Evolutionary conservation across 371 early-diverging fungal species (phyloP).

Genomic region (Mucor irregularis): DNA sequence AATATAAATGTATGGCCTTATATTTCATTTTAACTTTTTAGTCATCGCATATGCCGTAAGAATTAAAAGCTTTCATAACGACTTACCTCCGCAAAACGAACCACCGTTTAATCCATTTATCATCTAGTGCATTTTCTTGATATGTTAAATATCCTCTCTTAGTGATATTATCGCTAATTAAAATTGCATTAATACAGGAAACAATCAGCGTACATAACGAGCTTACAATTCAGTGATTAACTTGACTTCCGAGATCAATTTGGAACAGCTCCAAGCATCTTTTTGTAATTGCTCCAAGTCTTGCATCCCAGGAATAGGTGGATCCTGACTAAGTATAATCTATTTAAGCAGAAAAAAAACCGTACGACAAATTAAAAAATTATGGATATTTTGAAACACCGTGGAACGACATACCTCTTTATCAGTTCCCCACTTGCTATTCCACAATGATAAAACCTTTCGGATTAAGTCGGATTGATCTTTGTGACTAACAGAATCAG

Average conservation of each 20-base stretch:
- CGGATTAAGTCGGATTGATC: conserved; percentile 34
- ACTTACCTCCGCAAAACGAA: conserved; percentile 76
- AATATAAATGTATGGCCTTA: conserved; percentile 77
- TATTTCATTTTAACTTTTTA: not conserved
- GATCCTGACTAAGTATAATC: conserved; percentile 54
- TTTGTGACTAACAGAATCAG: not conserved
- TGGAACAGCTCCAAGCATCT: conserved; percentile 22
- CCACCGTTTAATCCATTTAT: conserved; percentile 78
- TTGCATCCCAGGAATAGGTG: conserved; percentile 46
- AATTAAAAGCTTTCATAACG: not conserved
- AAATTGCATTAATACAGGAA: not conserved
- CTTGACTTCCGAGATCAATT: conserved; percentile 59
- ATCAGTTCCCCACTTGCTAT: conserved; percentile 36
- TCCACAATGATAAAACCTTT: conserved; percentile 53
- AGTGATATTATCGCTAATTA: conserved; percentile 53
- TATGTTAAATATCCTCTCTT: conserved; percentile 64
- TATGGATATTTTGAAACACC: not conserved
- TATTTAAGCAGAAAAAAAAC: conserved; percentile 20
- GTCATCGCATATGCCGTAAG: not conserved
- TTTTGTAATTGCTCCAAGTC: conserved; percentile 34
- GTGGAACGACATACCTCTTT: conserved; percentile 48
- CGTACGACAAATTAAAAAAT: conserved; percentile 1
- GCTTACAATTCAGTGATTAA: conserved; percentile 57
- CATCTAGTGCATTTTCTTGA: conserved; percentile 60
- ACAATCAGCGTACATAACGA: not conserved